Percentiles rank a stretch among this genome's conserved stretches.
These are phyloP conservation scores for Leptographium wingfieldii DNA, from an alignment of 2,329 filamentous ascomycete species.

Conservation along the genomic window DNA sequence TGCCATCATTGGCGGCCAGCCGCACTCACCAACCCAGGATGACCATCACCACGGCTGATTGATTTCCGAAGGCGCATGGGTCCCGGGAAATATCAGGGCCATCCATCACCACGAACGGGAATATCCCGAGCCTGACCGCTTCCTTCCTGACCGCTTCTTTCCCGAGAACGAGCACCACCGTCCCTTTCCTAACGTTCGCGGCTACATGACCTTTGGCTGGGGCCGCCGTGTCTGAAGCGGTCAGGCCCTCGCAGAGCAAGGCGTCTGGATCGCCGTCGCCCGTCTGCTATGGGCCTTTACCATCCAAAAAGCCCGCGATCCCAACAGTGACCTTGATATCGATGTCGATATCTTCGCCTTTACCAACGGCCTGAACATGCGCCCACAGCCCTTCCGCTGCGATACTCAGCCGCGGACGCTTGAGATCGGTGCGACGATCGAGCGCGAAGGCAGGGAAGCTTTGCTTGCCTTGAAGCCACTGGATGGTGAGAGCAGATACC, in stretches of 20 bases:
- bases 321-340: constrained; percentile 23
- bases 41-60: constrained; percentile 33
- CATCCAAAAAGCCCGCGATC: constrained; percentile 27
- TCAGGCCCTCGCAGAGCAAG: constrained; percentile 44
- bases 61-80: constrained; percentile 35
- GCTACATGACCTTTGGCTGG: constrained; percentile 45
- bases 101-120: constrained; percentile 33
- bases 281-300: constrained; percentile 45
- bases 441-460: constrained; percentile 39
- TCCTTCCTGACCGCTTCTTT: constrained; percentile 29
- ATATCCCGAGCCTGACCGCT: constrained; percentile 32
- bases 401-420: constrained; percentile 36
- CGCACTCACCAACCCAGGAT: constrained; percentile 34
- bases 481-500: constrained; percentile 43
- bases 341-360: constrained; percentile 44
- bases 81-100: constrained; percentile 39
- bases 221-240: constrained; percentile 41
- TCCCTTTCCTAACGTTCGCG: constrained; percentile 34
- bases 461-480: constrained; percentile 37
- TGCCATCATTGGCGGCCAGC: constrained; percentile 35
- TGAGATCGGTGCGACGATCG: constrained; percentile 34
- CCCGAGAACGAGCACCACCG: constrained; percentile 24
- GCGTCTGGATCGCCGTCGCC: constrained; percentile 45
- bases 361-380: constrained; percentile 43
- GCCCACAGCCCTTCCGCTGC: constrained; percentile 41